These are phyloP conservation scores for Podaxis sp. DNA, from an alignment of 768 basidiomycete genomes.

Conservation along the genomic window DNA sequence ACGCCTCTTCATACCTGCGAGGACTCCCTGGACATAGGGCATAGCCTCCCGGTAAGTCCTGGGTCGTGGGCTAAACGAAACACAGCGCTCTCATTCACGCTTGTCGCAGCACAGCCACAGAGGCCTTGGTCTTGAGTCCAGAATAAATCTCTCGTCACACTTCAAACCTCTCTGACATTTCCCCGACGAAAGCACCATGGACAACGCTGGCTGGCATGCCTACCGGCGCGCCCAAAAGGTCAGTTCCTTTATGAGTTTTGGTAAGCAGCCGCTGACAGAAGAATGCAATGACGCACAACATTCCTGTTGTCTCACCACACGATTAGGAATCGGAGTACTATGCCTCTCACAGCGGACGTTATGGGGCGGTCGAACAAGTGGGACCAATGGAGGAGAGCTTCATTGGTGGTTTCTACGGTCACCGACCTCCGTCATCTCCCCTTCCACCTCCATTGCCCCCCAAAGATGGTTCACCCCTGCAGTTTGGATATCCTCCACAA, in stretches of 20 bases:
- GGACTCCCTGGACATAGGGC: background rate
- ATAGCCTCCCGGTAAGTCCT: background rate
- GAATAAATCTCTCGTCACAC: constrained; percentile 2
- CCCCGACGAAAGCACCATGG: constrained; percentile 44
- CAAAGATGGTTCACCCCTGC: constrained; percentile 38
- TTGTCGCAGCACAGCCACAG: constrained; percentile 3
- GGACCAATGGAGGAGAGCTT: constrained; percentile 61
- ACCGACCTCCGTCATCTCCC: constrained; percentile 34
- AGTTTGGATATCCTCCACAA: background rate
- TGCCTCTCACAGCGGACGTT: constrained; percentile 43
- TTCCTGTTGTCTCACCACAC: constrained; percentile 9
- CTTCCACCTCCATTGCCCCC: constrained; percentile 48
- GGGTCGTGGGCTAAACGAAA: background rate
- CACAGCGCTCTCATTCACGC: background rate
- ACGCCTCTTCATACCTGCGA: background rate
- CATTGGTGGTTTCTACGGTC: constrained; percentile 54
- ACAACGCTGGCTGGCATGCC: constrained; percentile 77
- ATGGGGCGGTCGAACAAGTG: constrained; percentile 55
- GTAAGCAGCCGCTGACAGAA: background rate
- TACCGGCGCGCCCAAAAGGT: constrained; percentile 60
- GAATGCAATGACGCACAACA: background rate
- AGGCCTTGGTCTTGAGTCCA: background rate
- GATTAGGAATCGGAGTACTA: constrained; percentile 34
- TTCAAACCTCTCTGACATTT: background rate
- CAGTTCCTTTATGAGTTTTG: constrained; percentile 16